Evolutionary conservation across 208 protist species (phyloP), one percentile per base, ranked within the genome.

Genomic region (Herpetomonas tarakana): DNA sequence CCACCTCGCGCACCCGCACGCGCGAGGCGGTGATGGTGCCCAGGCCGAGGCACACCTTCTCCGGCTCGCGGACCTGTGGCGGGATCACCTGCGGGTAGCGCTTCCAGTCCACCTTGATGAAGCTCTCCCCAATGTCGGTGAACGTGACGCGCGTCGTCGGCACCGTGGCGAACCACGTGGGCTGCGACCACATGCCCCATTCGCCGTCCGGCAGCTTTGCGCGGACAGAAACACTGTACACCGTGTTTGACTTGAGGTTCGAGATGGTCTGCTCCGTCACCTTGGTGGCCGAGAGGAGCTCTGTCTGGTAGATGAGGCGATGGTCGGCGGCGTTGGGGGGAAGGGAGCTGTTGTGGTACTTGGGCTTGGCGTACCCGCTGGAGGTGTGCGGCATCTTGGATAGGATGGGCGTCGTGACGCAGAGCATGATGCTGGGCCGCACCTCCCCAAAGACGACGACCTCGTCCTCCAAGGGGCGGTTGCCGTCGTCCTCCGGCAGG

Each of bases 121-220:
- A 95, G 66, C 78, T 84, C 74, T 97, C 88, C 18, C 92, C 92
- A 71, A 96, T 93, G 56, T 75, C 74, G 19, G 67, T 81, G 71
- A 96, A 93, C 45, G 72, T 71, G 22, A 94, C 75, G 27, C 77
- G 68, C 16, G 77, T 93, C 28, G 84, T 69, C 21, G 87, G 85
- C 31, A 97, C 86, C 1, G 89, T 97, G 11, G 85, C 86, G 65
- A 97, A 95, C 35, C 86, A 41, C 16, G 83, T 58, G 6, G 86
- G 81, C 18, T 81, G 78, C 22, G 83, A 87, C 89, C 92, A 97
- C 81, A 95, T 92, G 52, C 92, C 87, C 89, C 92, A 97, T 62
- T 93, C 82, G 0, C 89, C 83, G 62, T 81, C 90, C 19, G 68
- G 59, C 39, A 97, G 68, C 68, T 92, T 90, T 28, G 92, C 92